These are phyloP conservation scores for Ambrosiella xylebori DNA, from an alignment of 2,329 filamentous ascomycete species.

Conservation along the genomic window DNA sequence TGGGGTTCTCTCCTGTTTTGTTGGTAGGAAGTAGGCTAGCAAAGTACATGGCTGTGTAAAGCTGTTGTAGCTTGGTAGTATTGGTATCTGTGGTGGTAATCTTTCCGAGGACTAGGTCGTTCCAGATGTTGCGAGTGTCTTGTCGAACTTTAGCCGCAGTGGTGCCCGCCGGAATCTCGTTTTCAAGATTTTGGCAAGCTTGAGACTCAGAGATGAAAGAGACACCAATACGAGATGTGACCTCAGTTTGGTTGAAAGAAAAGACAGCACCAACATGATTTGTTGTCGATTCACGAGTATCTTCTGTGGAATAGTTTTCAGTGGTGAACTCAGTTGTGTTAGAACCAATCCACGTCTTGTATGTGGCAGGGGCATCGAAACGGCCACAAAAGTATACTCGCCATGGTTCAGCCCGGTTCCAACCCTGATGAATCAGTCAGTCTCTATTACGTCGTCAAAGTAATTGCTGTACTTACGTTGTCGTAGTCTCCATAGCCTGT, in stretches of 20 bases:
- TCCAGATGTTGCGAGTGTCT: constrained; percentile 38
- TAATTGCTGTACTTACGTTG: constrained; percentile 26
- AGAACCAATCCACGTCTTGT: constrained; percentile 27
- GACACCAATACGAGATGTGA: constrained; percentile 45
- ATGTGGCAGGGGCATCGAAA: constrained; percentile 30
- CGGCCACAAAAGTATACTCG: constrained; percentile 45
- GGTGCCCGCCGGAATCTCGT: constrained; percentile 34
- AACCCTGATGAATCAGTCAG: constrained; percentile 25
- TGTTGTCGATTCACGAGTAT: constrained; percentile 18
- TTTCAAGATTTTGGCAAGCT: constrained; percentile 40
- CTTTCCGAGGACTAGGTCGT: constrained; percentile 42
- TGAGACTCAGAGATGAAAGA: constrained; percentile 47
- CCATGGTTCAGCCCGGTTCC: constrained; percentile 47
- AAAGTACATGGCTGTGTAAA: constrained; percentile 54
- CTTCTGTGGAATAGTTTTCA: constrained; percentile 19
- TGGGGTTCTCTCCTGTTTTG: constrained; percentile 52
- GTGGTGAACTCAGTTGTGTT: constrained; percentile 21
- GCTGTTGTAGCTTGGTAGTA: constrained; percentile 35
- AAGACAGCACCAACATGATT: constrained; percentile 32
- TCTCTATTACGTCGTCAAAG: not conserved
- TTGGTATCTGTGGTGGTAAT: constrained; percentile 42
- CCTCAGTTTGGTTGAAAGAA: constrained; percentile 28
- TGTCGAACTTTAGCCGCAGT: constrained; percentile 27
- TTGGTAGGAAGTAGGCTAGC: constrained; percentile 54
- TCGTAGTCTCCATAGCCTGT: constrained; percentile 45